These are phyloP conservation scores for Solanum neorickii DNA, from an alignment of 257 asterid species.

Conservation along the genomic window DNA sequence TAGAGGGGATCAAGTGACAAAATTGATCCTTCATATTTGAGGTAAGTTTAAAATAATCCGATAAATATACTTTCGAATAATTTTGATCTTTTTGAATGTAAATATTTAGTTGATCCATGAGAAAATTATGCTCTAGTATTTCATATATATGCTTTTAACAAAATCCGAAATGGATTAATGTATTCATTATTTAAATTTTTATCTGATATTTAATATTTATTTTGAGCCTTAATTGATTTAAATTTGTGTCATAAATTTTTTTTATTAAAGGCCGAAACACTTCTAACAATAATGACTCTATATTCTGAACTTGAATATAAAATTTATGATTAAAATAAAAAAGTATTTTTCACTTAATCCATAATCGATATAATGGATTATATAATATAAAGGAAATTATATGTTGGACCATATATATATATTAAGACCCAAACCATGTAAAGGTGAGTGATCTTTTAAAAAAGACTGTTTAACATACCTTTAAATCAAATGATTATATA, in stretches of 20 bases:
- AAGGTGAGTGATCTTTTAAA: neutral
- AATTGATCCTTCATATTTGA: neutral
- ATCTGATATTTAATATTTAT: neutral
- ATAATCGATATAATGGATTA: neutral
- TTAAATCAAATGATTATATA: conserved; percentile 1
- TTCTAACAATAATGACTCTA: fast-evolving
- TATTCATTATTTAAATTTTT: fast-evolving
- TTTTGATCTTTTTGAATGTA: neutral
- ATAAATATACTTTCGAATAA: neutral
- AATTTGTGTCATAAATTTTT: fast-evolving
- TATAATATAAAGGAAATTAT: neutral
- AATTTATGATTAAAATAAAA: neutral
- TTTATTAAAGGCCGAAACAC: fast-evolving
- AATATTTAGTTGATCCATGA: neutral
- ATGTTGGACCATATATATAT: neutral
- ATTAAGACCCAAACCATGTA: neutral
- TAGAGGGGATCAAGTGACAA: neutral
- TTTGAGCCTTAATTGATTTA: neutral
- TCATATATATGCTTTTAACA: neutral
- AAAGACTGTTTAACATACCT: neutral
- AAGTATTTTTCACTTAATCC: neutral
- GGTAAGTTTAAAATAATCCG: neutral
- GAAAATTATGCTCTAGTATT: neutral
- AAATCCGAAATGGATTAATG: neutral
- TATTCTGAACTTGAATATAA: fast-evolving